Percentiles rank a stretch among this genome's conserved stretches.
These are phyloP conservation scores for Macaranga tanarius DNA, from an alignment of 441 rosid genomes.

Conservation along the genomic window DNA sequence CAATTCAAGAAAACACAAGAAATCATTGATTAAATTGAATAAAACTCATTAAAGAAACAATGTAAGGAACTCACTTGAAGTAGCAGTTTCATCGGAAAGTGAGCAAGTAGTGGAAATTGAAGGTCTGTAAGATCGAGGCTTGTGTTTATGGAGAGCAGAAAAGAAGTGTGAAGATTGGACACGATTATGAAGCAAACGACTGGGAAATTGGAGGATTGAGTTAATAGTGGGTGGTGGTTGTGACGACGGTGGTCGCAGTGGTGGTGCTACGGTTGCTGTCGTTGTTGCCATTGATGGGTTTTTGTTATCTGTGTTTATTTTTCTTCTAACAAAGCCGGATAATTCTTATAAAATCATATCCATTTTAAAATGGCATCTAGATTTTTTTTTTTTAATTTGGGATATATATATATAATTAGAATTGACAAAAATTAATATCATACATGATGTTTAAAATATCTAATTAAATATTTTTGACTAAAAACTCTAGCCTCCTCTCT, in stretches of 20 bases:
- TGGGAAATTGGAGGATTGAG: not conserved
- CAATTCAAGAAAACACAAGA: not conserved
- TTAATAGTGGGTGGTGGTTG: no score
- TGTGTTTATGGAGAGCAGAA: not conserved
- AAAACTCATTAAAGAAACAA: not conserved
- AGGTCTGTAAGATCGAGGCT: constrained; percentile 7
- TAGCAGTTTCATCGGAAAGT: constrained; percentile 37
- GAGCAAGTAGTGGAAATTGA: constrained; percentile 33
- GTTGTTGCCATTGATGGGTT: constrained; percentile 8
- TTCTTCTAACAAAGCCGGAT: not conserved
- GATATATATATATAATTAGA: no score
- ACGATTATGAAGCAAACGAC: constrained; percentile 23
- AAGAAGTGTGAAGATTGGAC: constrained; percentile 8
- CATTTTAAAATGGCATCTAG: not conserved
- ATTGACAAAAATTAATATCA: no score
- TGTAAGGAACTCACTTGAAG: constrained; percentile 39
- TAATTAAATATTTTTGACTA: no score
- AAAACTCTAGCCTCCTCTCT: no score
- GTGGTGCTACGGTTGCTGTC: not conserved
- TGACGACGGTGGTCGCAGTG: not conserved
- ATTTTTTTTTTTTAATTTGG: no score
- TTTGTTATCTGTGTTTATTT: not conserved
- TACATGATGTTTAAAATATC: no score
- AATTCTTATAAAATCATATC: not conserved
- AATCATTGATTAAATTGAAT: not conserved